Evolutionary conservation across 2,329 filamentous ascomycete genomes (phyloP).

Genomic region (Tolypocladium nubicola): DNA sequence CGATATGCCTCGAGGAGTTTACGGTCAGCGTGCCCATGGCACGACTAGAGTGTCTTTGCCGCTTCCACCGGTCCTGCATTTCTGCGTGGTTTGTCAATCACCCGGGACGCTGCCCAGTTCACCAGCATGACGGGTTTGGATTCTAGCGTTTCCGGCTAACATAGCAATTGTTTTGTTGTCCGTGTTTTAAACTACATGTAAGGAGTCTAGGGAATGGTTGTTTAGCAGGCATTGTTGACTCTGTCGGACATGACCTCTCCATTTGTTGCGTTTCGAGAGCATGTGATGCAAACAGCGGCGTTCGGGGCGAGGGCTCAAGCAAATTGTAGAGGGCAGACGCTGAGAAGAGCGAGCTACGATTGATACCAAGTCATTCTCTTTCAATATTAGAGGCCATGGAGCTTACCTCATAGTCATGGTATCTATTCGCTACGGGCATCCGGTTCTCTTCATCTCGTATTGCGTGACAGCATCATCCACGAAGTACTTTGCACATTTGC

Average conservation of each 20-base stretch:
- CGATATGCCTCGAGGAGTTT: conserved; percentile 58
- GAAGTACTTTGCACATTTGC: neutral
- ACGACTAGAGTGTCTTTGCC: conserved; percentile 55
- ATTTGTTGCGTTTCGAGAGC: neutral
- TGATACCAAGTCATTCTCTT: neutral
- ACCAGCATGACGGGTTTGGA: conserved; percentile 52
- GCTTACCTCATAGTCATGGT: neutral
- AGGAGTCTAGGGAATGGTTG: neutral
- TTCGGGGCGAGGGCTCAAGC: neutral
- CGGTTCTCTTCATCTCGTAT: neutral
- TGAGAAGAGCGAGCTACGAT: neutral
- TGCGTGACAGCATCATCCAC: neutral
- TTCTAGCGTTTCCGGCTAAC: conserved; percentile 19
- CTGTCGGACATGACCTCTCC: neutral
- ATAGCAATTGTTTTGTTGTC: neutral
- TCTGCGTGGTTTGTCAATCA: conserved; percentile 51
- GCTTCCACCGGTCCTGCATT: conserved; percentile 53
- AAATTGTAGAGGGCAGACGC: neutral
- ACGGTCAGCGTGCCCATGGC: conserved; percentile 52
- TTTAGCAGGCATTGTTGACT: neutral
- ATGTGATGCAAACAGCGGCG: neutral
- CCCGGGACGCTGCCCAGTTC: conserved; percentile 53
- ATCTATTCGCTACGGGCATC: neutral
- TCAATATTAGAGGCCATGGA: neutral
- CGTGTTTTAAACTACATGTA: neutral